Percentiles rank a stretch among this genome's conserved stretches.
Conservation (phyloP, 2,329 filamentous ascomycete species). For the Botrytis aclada region DNA sequence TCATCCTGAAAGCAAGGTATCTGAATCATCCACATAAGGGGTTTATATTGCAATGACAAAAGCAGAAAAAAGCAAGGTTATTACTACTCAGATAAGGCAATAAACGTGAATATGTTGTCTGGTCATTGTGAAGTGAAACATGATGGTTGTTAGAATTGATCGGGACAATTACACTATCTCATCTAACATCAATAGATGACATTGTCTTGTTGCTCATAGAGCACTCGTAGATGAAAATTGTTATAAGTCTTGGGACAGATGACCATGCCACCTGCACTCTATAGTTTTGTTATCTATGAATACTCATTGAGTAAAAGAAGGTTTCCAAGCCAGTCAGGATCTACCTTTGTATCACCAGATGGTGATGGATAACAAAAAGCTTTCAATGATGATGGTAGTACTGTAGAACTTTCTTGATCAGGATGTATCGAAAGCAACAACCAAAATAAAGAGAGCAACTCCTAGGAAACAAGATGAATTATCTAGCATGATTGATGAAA, state of each 20-base stretch:
- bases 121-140: neutral
- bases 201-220: neutral
- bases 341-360: constrained; percentile 5
- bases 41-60: neutral
- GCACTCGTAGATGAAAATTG: neutral
- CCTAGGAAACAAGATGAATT: neutral
- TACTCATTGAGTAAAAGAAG: neutral
- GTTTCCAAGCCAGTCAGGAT: neutral
- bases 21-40: neutral
- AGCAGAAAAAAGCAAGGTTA: neutral
- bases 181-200: neutral
- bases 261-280: neutral
- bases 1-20: neutral
- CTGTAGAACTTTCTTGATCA: constrained; percentile 12
- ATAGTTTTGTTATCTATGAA: neutral
- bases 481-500: neutral
- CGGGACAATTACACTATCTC: neutral
- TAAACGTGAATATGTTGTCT: neutral
- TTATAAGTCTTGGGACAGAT: neutral
- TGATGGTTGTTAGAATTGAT: neutral
- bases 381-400: neutral
- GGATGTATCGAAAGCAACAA: constrained; percentile 1
- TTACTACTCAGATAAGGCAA: neutral
- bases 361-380: neutral
- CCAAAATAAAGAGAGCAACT: neutral